phyloP scores from a whole-genome alignment of 2,329 filamentous ascomycete species.

The Xylaria arbuscula region DNA sequence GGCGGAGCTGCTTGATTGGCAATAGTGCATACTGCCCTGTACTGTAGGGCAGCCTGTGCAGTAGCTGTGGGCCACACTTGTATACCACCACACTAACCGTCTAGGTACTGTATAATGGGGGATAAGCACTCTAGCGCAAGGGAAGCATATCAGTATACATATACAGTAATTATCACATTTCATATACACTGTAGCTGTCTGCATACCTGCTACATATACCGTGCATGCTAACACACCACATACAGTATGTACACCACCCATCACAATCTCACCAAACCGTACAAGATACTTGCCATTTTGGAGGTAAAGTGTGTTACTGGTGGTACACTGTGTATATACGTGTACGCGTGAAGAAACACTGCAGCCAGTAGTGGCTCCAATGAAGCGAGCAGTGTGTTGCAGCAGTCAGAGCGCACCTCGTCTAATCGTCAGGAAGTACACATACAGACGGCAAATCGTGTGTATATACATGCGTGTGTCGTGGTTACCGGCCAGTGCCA shows the following conservation, averaged over 20 bases:
- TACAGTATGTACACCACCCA: neutral
- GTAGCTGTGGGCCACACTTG: neutral
- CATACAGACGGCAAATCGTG: neutral
- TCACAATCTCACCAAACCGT: constrained; percentile 20
- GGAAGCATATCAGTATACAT: neutral
- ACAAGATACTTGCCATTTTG: constrained; percentile 1
- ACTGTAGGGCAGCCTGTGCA: constrained; percentile 19
- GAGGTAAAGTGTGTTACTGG: neutral
- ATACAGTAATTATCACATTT: neutral
- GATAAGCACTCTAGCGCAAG: neutral
- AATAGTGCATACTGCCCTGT: constrained; percentile 11
- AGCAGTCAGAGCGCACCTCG: constrained; percentile 16
- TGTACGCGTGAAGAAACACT: constrained; percentile 17
- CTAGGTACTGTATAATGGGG: constrained; percentile 9
- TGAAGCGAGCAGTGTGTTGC: constrained; percentile 31
- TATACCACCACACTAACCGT: neutral
- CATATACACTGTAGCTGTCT: neutral
- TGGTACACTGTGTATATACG: neutral
- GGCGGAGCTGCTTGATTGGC: constrained; percentile 40
- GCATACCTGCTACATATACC: neutral
- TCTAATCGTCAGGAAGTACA: neutral
- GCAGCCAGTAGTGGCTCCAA: constrained; percentile 22
- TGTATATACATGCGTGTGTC: neutral
- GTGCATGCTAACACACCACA: too few species aligned
- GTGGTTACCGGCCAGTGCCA: neutral